phyloP scores from a whole-genome alignment of 176 grass and related monocot genomes.

The Pharus latifolius region DNA sequence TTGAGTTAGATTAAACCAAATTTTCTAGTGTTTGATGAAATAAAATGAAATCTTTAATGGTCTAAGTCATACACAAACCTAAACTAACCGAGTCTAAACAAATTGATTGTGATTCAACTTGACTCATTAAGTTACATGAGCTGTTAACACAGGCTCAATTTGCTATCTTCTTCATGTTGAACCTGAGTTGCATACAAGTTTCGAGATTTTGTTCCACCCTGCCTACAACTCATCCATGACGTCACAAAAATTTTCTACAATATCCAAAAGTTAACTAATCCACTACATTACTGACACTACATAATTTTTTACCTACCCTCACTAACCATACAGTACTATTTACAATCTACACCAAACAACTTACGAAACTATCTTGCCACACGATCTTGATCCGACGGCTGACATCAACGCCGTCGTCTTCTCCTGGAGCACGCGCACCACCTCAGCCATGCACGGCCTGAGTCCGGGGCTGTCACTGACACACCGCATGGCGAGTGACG shows the following conservation, averaged over 20 bases:
- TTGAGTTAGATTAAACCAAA: too few species aligned
- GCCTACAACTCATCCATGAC: conserved; percentile 11
- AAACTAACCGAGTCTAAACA: too few species aligned
- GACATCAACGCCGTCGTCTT: conserved; percentile 34
- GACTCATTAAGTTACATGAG: too few species aligned
- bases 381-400: conserved; percentile 28
- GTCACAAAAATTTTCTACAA: conserved; percentile 20
- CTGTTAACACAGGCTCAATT: too few species aligned
- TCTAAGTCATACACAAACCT: too few species aligned
- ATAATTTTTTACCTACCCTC: background rate
- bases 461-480: conserved; percentile 29
- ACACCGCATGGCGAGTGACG: conserved; percentile 36
- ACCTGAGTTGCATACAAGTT: too few species aligned
- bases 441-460: conserved; percentile 64
- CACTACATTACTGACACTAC: background rate
- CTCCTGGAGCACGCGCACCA: conserved; percentile 50
- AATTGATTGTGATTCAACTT: too few species aligned
- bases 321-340: conserved; percentile 29
- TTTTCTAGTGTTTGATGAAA: too few species aligned
- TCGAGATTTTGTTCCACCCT: too few species aligned
- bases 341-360: background rate
- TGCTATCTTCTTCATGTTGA: too few species aligned
- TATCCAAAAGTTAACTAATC: conserved; percentile 4
- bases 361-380: conserved; percentile 25
- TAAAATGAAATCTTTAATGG: too few species aligned